Evolutionary conservation across 345 rosid genomes (phyloP).

Genomic region (Dovyalis caffra): DNA sequence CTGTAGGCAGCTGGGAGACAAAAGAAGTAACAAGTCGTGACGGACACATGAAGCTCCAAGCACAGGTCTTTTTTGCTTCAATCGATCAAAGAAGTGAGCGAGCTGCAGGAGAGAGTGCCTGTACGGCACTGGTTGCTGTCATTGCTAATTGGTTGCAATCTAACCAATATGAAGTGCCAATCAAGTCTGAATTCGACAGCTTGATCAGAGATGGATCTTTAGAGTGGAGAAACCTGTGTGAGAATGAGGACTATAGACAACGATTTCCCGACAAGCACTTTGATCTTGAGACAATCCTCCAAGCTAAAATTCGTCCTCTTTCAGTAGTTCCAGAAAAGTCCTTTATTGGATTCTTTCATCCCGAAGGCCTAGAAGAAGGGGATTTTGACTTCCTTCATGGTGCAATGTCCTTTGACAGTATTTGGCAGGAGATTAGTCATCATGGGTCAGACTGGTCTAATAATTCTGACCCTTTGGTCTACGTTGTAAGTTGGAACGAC

Average conservation of each 20-base stretch:
- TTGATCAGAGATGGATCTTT: conserved; percentile 64
- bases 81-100: conserved; percentile 67
- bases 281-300: conserved; percentile 62
- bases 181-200: conserved; percentile 58
- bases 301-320: conserved; percentile 51
- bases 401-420: conserved; percentile 67
- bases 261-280: conserved; percentile 70
- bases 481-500: conserved; percentile 72
- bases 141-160: conserved; percentile 66
- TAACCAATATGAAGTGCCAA: conserved; percentile 49
- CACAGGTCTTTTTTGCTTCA: conserved; percentile 62
- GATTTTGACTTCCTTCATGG: conserved; percentile 57
- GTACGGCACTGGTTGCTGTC: conserved; percentile 65
- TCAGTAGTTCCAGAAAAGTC: conserved; percentile 46
- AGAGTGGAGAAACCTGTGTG: conserved; percentile 69
- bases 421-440: conserved; percentile 59
- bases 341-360: conserved; percentile 63
- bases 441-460: conserved; percentile 7
- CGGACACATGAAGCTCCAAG: conserved; percentile 52
- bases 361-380: conserved; percentile 49
- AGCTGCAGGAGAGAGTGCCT: conserved; percentile 79
- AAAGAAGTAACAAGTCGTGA: conserved; percentile 62
- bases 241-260: conserved; percentile 40
- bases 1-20: conserved; percentile 62
- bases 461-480: conserved; percentile 31